Conservation (phyloP, 1,284 basidiomycete genomes). For the Sporisorium scitamineum region DNA sequence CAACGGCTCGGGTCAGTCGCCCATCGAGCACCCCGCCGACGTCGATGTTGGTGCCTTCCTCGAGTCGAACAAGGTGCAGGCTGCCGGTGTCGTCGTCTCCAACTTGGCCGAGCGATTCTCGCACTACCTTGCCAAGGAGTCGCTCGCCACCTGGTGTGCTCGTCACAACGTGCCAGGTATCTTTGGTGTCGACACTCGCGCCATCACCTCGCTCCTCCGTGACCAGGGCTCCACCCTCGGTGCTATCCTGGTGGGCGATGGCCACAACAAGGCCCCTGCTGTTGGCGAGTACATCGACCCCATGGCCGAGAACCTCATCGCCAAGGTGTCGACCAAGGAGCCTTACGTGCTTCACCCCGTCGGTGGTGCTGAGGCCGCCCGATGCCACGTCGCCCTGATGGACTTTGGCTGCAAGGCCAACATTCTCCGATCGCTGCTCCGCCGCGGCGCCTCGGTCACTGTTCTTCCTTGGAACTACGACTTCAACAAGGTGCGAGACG, state of each 20-base stretch:
- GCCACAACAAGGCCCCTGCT: slow-evolving; percentile 76
- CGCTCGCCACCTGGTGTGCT: slow-evolving; percentile 91
- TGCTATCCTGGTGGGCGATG: slow-evolving; percentile 82
- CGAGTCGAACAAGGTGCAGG: slow-evolving; percentile 90
- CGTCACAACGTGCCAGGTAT: slow-evolving; percentile 91
- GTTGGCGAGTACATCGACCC: slow-evolving; percentile 79
- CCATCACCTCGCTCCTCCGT: slow-evolving; percentile 90
- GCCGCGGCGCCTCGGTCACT: slow-evolving; percentile 89
- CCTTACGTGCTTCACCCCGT: slow-evolving; percentile 88
- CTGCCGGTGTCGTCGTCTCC: slow-evolving; percentile 90
- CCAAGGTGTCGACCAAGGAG: slow-evolving; percentile 86
- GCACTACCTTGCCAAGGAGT: slow-evolving; percentile 93
- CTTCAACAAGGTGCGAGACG: slow-evolving; percentile 87
- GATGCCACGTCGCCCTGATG: slow-evolving; percentile 89
- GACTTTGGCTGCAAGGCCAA: slow-evolving; percentile 99
- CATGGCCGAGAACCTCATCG: slow-evolving; percentile 89
- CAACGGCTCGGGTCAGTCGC: slow-evolving; percentile 73
- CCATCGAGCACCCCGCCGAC: slow-evolving; percentile 73
- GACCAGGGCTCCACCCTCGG: slow-evolving; percentile 98
- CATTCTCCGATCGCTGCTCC: slow-evolving; percentile 90
- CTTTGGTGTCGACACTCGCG: slow-evolving; percentile 96
- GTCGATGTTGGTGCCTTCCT: slow-evolving; percentile 74
- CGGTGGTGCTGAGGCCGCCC: slow-evolving; percentile 74
- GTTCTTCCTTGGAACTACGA: slow-evolving; percentile 98
- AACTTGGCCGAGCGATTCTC: slow-evolving; percentile 95